Conservation (phyloP, 768 basidiomycete genomes). For the Ramaria sp. region DNA sequence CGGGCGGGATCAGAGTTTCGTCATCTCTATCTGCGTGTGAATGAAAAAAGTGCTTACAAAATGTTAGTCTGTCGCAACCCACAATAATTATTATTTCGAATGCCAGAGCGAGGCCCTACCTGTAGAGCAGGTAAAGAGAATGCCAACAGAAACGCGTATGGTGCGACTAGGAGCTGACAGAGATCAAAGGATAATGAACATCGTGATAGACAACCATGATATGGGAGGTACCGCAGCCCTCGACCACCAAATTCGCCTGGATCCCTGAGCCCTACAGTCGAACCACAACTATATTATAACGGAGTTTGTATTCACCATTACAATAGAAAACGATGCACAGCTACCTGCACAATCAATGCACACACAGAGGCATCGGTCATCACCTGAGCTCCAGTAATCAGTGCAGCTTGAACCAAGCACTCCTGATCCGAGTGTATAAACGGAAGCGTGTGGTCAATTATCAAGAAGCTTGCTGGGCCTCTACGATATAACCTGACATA, state of each 20-base stretch:
- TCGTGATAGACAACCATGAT: background rate
- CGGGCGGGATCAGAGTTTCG: too few relatives aligned
- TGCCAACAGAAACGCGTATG: background rate
- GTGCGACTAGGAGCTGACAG: background rate
- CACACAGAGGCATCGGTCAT: background rate
- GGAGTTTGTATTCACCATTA: background rate
- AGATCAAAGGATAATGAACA: background rate
- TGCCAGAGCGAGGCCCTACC: too few relatives aligned
- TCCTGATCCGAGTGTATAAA: background rate
- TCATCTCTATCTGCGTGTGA: too few relatives aligned
- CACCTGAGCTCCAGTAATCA: background rate
- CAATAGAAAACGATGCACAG: background rate
- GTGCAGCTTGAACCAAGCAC: background rate
- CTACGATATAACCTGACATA: background rate
- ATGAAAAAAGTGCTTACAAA: too few relatives aligned
- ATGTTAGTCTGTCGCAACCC: too few relatives aligned
- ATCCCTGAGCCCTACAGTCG: too few relatives aligned
- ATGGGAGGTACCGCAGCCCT: background rate
- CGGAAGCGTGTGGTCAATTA: background rate
- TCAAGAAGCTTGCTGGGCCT: background rate
- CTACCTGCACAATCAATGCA: background rate
- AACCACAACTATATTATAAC: background rate
- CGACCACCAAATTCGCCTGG: background rate
- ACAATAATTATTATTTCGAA: too few relatives aligned
- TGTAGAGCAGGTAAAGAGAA: background rate